Conservation (phyloP, 2,329 filamentous ascomycete genomes). For the Hyphodiscus sp. region DNA sequence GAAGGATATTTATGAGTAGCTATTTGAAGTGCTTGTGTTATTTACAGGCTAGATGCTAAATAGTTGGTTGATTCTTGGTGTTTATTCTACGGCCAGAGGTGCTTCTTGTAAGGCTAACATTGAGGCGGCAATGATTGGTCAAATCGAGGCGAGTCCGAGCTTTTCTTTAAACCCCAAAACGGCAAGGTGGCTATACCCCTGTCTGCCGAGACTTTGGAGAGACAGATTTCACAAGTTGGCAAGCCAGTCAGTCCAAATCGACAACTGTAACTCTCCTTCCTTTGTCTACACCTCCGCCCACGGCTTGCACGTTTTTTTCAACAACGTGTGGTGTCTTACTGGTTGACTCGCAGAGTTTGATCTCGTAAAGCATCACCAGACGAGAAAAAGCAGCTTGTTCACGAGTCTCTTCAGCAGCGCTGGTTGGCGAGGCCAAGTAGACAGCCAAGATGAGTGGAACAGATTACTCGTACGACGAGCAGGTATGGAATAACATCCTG, state of each 20-base stretch:
- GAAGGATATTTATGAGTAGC: too few species aligned
- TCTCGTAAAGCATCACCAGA: neutral
- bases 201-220: neutral
- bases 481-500: constrained; percentile 45
- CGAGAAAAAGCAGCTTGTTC: constrained; percentile 11
- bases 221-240: neutral
- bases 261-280: neutral
- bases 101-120: neutral
- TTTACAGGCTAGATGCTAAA: neutral
- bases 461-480: constrained; percentile 97
- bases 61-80: neutral
- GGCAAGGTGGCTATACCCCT: neutral
- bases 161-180: neutral
- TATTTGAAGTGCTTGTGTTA: neutral
- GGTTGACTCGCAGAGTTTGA: neutral
- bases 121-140: neutral
- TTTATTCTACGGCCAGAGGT: neutral
- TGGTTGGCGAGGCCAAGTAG: constrained; percentile 21
- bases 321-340: neutral
- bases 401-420: constrained; percentile 12
- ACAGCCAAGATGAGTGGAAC: constrained; percentile 35
- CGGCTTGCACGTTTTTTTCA: neutral
- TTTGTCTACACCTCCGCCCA: neutral
- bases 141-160: constrained; percentile 1
- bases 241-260: neutral